Percentiles rank a stretch among this genome's conserved stretches.
Evolutionary conservation across 805 yeast species (phyloP).

Genomic region (Ogataea zsoltii): DNA sequence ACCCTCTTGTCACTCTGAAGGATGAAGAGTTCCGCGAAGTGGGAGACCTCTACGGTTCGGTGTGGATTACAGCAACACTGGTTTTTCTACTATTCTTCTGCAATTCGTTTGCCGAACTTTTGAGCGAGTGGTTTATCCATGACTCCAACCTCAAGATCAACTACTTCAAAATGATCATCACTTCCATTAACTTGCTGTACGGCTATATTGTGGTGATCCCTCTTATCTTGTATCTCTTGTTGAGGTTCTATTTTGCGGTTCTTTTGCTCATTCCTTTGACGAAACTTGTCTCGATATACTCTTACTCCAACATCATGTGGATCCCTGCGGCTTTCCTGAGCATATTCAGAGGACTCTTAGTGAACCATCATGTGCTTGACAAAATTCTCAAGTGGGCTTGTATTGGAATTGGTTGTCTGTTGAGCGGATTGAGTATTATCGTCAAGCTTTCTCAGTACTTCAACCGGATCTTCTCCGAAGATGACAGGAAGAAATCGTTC

Average conservation of each 20-base stretch:
- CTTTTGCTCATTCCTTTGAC: slow-evolving; percentile 48
- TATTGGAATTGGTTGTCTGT: slow-evolving; percentile 56
- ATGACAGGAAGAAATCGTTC: slow-evolving; percentile 39
- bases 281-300: slow-evolving; percentile 72
- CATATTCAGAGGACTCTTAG: slow-evolving; percentile 56
- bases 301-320: slow-evolving; percentile 85
- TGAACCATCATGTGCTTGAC: slow-evolving; percentile 45
- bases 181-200: slow-evolving; percentile 69
- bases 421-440: slow-evolving; percentile 59
- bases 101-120: slow-evolving; percentile 63
- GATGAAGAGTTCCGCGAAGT: slow-evolving; percentile 41
- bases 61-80: slow-evolving; percentile 88
- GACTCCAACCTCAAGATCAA: slow-evolving; percentile 42
- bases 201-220: slow-evolving; percentile 78
- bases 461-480: slow-evolving; percentile 34
- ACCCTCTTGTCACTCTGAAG: slow-evolving; percentile 45
- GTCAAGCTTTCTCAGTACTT: slow-evolving; percentile 46
- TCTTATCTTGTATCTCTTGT: slow-evolving; percentile 46
- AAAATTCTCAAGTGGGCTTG: slow-evolving; percentile 60
- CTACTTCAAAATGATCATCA: slow-evolving; percentile 64
- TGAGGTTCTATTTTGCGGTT: slow-evolving; percentile 57
- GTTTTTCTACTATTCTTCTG: slow-evolving; percentile 74
- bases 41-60: slow-evolving; percentile 82
- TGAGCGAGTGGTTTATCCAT: slow-evolving; percentile 51
- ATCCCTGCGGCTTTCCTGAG: slow-evolving; percentile 72